These are phyloP conservation scores for Domatiomyces globalis DNA, from an alignment of 2,329 filamentous ascomycete genomes.

Conservation along the genomic window DNA sequence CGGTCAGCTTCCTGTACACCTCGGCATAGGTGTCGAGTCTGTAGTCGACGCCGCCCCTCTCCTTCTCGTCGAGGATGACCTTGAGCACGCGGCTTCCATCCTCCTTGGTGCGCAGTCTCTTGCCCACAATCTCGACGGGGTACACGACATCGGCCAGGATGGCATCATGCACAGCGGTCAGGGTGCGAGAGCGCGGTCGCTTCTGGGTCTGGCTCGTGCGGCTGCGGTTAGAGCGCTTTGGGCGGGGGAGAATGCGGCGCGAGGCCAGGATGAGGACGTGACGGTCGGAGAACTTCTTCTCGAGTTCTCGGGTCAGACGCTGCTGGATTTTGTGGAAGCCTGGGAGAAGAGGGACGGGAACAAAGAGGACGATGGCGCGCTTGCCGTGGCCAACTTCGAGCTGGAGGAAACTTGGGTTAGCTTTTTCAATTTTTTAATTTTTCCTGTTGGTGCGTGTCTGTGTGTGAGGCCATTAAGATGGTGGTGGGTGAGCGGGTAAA, in stretches of 20 bases:
- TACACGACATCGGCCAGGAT: slow-evolving; percentile 97
- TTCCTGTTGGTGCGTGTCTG: not conserved
- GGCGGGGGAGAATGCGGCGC: slow-evolving; percentile 95
- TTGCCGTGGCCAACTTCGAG: slow-evolving; percentile 99
- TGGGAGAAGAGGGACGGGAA: slow-evolving; percentile 95
- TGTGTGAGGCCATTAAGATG: not conserved
- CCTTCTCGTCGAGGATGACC: slow-evolving; percentile 99
- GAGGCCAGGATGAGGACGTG: slow-evolving; percentile 98
- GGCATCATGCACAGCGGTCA: slow-evolving; percentile 96
- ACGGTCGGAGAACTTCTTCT: slow-evolving; percentile 99
- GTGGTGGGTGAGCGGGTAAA: not conserved
- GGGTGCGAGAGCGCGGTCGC: slow-evolving; percentile 92
- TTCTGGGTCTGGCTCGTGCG: slow-evolving; percentile 97
- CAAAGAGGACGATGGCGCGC: slow-evolving; percentile 99
- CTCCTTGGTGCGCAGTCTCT: slow-evolving; percentile 97
- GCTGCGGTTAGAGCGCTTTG: slow-evolving; percentile 93
- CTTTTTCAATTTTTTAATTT: slow-evolving; percentile 1
- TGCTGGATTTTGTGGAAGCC: slow-evolving; percentile 99
- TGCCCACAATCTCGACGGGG: slow-evolving; percentile 99
- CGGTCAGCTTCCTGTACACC: slow-evolving; percentile 96
- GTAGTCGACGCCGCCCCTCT: slow-evolving; percentile 98
- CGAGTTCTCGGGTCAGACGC: slow-evolving; percentile 98
- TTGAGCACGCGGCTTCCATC: slow-evolving; percentile 97
- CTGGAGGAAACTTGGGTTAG: slow-evolving; percentile 40
- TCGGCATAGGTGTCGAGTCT: slow-evolving; percentile 98